Base-by-base conservation (phyloP, 371 early-diverging fungal species). In the Apophysomyces sp. region DNA sequence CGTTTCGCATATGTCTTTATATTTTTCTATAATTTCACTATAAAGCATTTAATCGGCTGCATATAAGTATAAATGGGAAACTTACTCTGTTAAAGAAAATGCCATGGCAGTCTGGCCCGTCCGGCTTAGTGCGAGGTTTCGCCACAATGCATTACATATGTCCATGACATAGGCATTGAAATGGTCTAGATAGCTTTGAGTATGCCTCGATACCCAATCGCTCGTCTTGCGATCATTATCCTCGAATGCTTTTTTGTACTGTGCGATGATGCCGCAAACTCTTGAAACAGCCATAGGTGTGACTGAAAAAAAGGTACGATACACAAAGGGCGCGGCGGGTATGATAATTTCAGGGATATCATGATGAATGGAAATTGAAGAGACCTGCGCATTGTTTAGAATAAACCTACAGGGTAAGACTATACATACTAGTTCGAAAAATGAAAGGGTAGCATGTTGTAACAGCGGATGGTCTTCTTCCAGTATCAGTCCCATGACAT, bases 151-250 rank as follows among this genome's bases (percentile, higher is more conserved):
- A 54, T 79, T 83, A 58, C 85, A 87, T 3, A 86, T 67, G 36
- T 86, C 86, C 72, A 78, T 81, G 18, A 85, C 78, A 57, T 76
- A 83, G 3, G 79, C 73, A 70, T 87, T 87, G 61, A 87, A 86
- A 26, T 71, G 67, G 6, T 75, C 66, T 9, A 87, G 71, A 55
- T 84, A 81, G 2, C 77, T 76, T 32, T 72, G 63, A 8, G 70
- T 74, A 51, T 80, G 76, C 18, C 71, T 68, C 2, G 75, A 69
- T 9, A 68, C 63, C 66, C 75, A 67, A 15, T 69, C 77, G 7
- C 51, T 73, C 0, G 60, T 51, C 4, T 65, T 56, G 3, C 52
- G 40, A 15, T 84, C 79, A 26, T 69, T 74, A 7, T 67, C 63
- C 53, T 78, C 72, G 61, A 80, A 77, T 0, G 79, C 77, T 11